These are phyloP conservation scores for Penicillium sp. DNA, from an alignment of 2,329 filamentous ascomycete species.

Conservation along the genomic window DNA sequence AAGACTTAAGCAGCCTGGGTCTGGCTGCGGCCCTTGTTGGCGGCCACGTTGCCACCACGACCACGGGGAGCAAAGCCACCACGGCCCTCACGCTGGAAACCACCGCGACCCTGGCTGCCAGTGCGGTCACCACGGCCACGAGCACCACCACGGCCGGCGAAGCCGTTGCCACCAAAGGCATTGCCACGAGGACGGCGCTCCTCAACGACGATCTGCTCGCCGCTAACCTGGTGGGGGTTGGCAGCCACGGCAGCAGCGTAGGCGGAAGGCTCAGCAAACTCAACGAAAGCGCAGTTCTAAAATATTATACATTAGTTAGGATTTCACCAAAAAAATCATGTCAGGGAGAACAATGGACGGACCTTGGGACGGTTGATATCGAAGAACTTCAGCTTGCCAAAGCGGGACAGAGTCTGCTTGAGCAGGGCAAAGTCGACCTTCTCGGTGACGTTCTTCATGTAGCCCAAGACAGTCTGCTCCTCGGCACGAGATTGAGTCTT, in stretches of 20 bases:
- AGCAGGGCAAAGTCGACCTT: conserved; percentile 77
- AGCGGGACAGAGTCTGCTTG: conserved; percentile 67
- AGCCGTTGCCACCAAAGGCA: conserved; percentile 68
- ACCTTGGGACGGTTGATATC: conserved; percentile 75
- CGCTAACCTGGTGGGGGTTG: conserved; percentile 83
- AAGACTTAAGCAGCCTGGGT: conserved; percentile 43
- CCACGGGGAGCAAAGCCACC: conserved; percentile 66
- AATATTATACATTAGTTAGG: not conserved
- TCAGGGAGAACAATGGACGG: conserved; percentile 27
- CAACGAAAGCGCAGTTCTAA: conserved; percentile 95
- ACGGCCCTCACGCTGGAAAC: conserved; percentile 68
- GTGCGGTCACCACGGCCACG: conserved; percentile 69
- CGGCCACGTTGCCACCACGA: conserved; percentile 59
- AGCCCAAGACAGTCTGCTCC: conserved; percentile 77
- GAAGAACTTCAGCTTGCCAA: conserved; percentile 64
- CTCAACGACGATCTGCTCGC: conserved; percentile 81
- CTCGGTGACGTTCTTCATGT: conserved; percentile 94
- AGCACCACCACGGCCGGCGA: conserved; percentile 62
- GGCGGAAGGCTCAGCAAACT: conserved; percentile 77
- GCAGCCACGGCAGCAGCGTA: conserved; percentile 80
- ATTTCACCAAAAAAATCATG: not conserved
- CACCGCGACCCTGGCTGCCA: conserved; percentile 64
- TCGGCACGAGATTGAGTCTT: conserved; percentile 79
- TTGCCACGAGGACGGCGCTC: conserved; percentile 77
- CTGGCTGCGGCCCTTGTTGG: conserved; percentile 49